Evolutionary conservation across 352 stramenopile species (phyloP).

Genomic region (Globisporangium canariense): DNA sequence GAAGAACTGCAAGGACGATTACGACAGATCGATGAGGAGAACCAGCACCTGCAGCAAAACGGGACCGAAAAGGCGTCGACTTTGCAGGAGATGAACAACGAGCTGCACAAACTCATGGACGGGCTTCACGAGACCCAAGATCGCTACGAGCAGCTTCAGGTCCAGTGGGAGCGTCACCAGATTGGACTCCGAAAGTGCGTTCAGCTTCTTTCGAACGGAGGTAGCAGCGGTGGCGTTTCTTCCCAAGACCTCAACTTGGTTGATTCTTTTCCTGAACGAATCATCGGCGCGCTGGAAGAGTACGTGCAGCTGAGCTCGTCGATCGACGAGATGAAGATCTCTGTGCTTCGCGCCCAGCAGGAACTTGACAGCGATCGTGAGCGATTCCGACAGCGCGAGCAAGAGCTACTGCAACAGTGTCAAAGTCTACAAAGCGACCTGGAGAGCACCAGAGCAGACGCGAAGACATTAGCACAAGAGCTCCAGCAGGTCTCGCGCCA

Average conservation of each 20-base stretch:
- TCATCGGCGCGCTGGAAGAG: conserved; percentile 24
- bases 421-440: conserved; percentile 33
- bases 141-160: conserved; percentile 33
- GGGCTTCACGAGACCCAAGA: conserved; percentile 31
- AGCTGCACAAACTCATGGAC: conserved; percentile 36
- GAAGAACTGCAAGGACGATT: conserved; percentile 32
- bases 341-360: conserved; percentile 42
- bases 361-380: conserved; percentile 44
- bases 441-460: conserved; percentile 36
- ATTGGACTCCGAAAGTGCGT: conserved; percentile 24
- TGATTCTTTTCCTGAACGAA: conserved; percentile 18
- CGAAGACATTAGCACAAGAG: conserved; percentile 45
- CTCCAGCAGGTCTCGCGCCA: conserved; percentile 42
- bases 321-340: conserved; percentile 47
- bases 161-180: conserved; percentile 27
- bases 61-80: conserved; percentile 45
- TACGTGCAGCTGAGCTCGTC: conserved; percentile 17
- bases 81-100: conserved; percentile 54
- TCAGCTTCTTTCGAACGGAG: conserved; percentile 24
- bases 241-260: conserved; percentile 1
- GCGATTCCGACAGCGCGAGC: conserved; percentile 33
- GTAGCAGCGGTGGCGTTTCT: neutral
- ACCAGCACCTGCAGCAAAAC: conserved; percentile 39
- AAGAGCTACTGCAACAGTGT: conserved; percentile 35
- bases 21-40: conserved; percentile 34